Evolutionary conservation across 176 grass and related monocot genomes (phyloP).

Genomic region (Secale cereale): DNA sequence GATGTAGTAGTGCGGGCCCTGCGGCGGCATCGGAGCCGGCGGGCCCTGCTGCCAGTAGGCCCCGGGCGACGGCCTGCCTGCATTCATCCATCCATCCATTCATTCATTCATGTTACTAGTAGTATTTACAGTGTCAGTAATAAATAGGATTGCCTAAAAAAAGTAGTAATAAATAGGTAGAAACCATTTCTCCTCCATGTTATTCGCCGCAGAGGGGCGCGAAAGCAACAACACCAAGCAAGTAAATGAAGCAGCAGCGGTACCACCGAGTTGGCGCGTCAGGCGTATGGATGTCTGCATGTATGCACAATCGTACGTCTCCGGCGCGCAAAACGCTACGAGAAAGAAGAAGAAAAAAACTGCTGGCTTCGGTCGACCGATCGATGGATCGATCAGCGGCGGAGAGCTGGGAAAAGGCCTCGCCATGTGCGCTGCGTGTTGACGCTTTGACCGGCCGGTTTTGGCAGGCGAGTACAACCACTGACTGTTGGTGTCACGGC

Average conservation of each 20-base stretch:
- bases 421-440: slow-evolving; percentile 13
- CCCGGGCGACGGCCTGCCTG: slow-evolving; percentile 37
- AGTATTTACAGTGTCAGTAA: neutral
- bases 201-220: neutral
- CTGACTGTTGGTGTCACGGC: too few species aligned
- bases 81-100: slow-evolving; percentile 4
- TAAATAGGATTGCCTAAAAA: neutral
- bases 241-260: neutral
- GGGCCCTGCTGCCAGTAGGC: slow-evolving; percentile 38
- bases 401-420: neutral
- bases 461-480: neutral
- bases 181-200: neutral
- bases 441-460: neutral
- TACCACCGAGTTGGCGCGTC: too few species aligned
- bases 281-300: neutral
- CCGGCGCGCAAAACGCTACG: neutral
- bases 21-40: neutral
- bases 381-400: neutral
- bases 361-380: too few species aligned
- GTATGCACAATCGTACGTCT: neutral
- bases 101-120: neutral
- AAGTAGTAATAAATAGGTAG: too few species aligned
- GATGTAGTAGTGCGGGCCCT: slow-evolving; percentile 29
- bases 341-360: neutral
- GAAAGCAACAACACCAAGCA: slow-evolving; percentile 4